These are phyloP conservation scores for Closterium sp. DNA, from an alignment of 139 green algal genomes.

Conservation along the genomic window DNA sequence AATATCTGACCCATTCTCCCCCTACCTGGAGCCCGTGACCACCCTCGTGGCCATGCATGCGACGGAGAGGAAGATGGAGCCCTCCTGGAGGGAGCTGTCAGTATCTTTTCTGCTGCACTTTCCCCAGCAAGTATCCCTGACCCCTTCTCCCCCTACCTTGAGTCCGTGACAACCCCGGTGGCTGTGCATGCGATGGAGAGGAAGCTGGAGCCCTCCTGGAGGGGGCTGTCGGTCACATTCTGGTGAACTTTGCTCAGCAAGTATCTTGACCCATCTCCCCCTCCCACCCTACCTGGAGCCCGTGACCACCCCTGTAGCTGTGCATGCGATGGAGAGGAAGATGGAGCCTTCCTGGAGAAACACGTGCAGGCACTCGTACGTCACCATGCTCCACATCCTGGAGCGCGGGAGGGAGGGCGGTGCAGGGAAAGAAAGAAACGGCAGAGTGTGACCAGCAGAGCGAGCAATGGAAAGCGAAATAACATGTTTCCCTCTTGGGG, in stretches of 20 bases:
- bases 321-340: slow-evolving; percentile 41
- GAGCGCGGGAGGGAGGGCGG: not conserved
- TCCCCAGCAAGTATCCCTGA: too few relatives aligned
- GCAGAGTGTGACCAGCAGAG: too few relatives aligned
- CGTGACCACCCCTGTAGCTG: slow-evolving; percentile 18
- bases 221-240: too few relatives aligned
- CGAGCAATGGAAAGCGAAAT: too few relatives aligned
- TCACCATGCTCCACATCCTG: slow-evolving; percentile 42
- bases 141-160: too few relatives aligned
- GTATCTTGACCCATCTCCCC: too few relatives aligned
- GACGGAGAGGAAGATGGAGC: slow-evolving; percentile 27
- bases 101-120: too few relatives aligned
- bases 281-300: slow-evolving; percentile 40
- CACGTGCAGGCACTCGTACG: slow-evolving; percentile 43
- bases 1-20: too few relatives aligned
- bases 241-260: too few relatives aligned
- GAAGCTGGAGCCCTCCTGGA: slow-evolving; percentile 16
- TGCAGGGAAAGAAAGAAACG: slow-evolving; percentile 9
- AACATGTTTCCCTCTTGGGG: too few relatives aligned
- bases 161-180: too few relatives aligned
- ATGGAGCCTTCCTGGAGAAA: slow-evolving; percentile 23
- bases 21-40: too few relatives aligned
- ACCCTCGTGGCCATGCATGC: slow-evolving; percentile 20
- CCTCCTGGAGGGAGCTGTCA: slow-evolving; percentile 22
- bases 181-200: slow-evolving; percentile 42